Evolutionary conservation across 1,139 yeast genomes (phyloP).

Genomic region (Suhomyces ambrosiae): DNA sequence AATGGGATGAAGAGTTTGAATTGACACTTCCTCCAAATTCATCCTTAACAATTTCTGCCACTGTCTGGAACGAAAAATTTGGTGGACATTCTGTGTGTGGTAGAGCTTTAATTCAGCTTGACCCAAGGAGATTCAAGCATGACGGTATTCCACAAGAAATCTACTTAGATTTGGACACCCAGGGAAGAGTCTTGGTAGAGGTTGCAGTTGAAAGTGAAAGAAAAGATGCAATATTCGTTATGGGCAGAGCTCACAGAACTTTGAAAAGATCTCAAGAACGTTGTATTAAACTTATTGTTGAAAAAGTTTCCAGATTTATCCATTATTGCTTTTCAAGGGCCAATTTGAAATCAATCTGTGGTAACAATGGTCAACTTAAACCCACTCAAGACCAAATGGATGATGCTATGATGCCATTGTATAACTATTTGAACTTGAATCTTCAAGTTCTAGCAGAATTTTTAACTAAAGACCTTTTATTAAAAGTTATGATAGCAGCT

Average conservation of each 20-base stretch:
- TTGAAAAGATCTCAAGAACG: constrained; percentile 64
- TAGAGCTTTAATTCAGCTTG: constrained; percentile 60
- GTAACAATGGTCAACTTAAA: constrained; percentile 45
- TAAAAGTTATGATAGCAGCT: constrained; percentile 72
- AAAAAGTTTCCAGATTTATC: constrained; percentile 52
- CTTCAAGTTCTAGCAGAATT: constrained; percentile 66
- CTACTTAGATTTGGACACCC: constrained; percentile 64
- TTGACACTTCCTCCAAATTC: constrained; percentile 48
- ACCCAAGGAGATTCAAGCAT: constrained; percentile 64
- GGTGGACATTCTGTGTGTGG: constrained; percentile 72
- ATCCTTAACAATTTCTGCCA: constrained; percentile 50
- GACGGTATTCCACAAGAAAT: constrained; percentile 70
- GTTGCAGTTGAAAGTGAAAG: constrained; percentile 79
- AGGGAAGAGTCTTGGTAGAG: constrained; percentile 64
- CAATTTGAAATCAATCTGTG: constrained; percentile 56
- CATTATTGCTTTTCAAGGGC: constrained; percentile 43
- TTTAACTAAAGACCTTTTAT: constrained; percentile 58
- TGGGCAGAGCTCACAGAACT: constrained; percentile 75
- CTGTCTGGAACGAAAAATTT: constrained; percentile 73
- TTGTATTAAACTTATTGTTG: constrained; percentile 66
- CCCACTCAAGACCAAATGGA: constrained; percentile 60
- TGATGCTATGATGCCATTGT: constrained; percentile 72
- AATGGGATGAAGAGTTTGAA: constrained; percentile 90
- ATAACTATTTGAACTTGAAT: constrained; percentile 72
- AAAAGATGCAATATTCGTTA: constrained; percentile 72